A percentile compares a stretch with the other conserved stretches of the same genome.
These are phyloP conservation scores for Sporothrix phasma DNA, from an alignment of 2,329 filamentous ascomycete genomes.

Conservation along the genomic window DNA sequence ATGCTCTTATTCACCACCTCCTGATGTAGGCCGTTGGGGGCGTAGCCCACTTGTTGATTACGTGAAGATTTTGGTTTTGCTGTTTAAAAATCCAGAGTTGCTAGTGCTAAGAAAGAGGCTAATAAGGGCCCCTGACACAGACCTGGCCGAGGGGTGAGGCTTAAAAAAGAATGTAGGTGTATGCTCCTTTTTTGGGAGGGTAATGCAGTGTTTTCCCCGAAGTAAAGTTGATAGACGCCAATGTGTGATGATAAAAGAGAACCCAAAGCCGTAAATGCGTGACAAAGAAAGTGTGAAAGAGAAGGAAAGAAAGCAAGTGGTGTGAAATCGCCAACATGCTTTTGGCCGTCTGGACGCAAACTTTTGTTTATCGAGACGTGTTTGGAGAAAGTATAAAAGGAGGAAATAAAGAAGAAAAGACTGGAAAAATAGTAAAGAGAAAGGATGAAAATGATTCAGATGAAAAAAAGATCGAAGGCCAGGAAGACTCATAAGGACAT, in stretches of 20 bases:
- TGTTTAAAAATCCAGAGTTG: background rate
- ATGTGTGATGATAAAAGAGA: background rate
- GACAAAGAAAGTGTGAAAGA: background rate
- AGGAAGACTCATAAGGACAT: background rate
- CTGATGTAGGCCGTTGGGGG: background rate
- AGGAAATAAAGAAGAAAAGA: background rate
- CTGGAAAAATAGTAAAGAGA: too few relatives aligned
- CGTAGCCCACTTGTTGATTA: background rate
- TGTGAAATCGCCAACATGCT: background rate
- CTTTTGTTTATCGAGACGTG: background rate
- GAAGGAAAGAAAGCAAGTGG: background rate
- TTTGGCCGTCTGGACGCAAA: background rate
- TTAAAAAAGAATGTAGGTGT: background rate
- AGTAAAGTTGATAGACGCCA: background rate
- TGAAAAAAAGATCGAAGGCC: background rate
- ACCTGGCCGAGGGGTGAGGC: background rate
- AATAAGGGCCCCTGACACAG: background rate
- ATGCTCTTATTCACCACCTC: background rate
- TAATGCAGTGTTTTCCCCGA: background rate
- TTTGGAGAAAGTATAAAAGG: background rate
- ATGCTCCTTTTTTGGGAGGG: background rate
- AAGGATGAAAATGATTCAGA: background rate
- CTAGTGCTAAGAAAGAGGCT: too few relatives aligned
- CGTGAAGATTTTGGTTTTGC: background rate
- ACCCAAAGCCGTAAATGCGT: conserved; percentile 1